Evolutionary conservation across 306 rosid genomes (phyloP).

Genomic region (Aeschynomene evenia): DNA sequence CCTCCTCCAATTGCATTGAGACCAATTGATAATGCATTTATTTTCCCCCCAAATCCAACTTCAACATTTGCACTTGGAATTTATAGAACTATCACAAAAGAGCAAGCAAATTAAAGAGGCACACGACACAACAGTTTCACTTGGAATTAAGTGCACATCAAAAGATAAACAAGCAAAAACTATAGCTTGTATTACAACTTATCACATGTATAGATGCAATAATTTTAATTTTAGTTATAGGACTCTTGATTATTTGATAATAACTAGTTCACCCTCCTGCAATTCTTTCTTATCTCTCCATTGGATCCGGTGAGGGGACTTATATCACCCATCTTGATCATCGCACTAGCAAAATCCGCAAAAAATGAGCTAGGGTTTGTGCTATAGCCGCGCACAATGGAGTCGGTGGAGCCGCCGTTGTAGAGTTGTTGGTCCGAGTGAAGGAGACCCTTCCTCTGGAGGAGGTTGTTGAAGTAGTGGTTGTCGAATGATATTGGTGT

Average conservation of each 20-base stretch:
- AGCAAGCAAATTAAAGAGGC: background rate
- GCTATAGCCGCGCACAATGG: slow-evolving; percentile 50
- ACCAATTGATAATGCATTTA: background rate
- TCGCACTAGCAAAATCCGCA: slow-evolving; percentile 57
- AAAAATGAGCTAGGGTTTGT: slow-evolving; percentile 36
- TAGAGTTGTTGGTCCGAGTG: slow-evolving; percentile 83
- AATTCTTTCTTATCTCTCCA: slow-evolving; percentile 76
- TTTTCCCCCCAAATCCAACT: background rate
- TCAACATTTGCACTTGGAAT: background rate
- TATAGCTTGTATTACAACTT: background rate
- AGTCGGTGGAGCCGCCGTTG: slow-evolving; percentile 73
- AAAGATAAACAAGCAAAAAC: background rate
- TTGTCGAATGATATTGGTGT: slow-evolving; percentile 67
- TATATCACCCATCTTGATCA: slow-evolving; percentile 87
- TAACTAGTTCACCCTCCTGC: slow-evolving; percentile 56
- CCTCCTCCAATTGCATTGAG: background rate
- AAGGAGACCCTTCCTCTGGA: slow-evolving; percentile 67
- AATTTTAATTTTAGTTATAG: background rate
- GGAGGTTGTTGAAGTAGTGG: slow-evolving; percentile 65
- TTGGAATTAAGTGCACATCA: background rate
- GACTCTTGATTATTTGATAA: background rate
- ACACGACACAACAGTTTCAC: background rate
- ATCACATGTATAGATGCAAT: background rate
- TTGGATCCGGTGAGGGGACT: slow-evolving; percentile 78
- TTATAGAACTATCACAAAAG: slow-evolving; percentile 1